phyloP scores from a whole-genome alignment of 441 rosid genomes.

The Gossypium trilobum region DNA sequence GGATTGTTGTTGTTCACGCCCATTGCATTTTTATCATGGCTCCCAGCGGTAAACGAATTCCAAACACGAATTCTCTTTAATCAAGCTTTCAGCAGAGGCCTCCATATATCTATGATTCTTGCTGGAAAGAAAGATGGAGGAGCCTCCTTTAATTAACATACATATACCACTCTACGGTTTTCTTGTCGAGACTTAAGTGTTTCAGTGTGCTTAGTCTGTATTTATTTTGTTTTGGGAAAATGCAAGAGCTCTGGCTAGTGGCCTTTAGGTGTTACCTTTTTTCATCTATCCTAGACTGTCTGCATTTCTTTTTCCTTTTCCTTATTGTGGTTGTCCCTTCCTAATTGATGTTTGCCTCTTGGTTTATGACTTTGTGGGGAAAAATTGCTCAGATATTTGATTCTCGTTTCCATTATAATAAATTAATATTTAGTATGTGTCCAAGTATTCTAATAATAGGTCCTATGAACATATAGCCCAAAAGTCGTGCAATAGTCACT shows the following conservation, averaged over 20 bases:
- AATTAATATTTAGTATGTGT: neutral
- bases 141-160: neutral
- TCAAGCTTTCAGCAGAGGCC: constrained; percentile 92
- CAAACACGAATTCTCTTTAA: constrained; percentile 90
- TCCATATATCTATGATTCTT: constrained; percentile 81
- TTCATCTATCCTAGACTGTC: neutral
- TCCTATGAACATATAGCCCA: neutral
- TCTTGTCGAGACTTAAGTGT: neutral
- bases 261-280: neutral
- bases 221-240: neutral
- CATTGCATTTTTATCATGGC: constrained; percentile 83
- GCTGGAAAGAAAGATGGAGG: constrained; percentile 35
- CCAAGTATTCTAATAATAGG: neutral
- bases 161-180: neutral
- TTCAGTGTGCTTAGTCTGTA: neutral
- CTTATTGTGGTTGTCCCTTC: neutral
- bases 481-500: neutral
- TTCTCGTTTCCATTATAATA: neutral
- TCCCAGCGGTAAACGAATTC: constrained; percentile 81
- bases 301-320: neutral
- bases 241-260: neutral
- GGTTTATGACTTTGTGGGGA: neutral
- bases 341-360: neutral
- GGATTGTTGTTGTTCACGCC: constrained; percentile 79
- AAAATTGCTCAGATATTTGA: neutral